Base-by-base conservation (phyloP, 495 filamentous ascomycete genomes). In the Hypoxylon crocopeplum region DNA sequence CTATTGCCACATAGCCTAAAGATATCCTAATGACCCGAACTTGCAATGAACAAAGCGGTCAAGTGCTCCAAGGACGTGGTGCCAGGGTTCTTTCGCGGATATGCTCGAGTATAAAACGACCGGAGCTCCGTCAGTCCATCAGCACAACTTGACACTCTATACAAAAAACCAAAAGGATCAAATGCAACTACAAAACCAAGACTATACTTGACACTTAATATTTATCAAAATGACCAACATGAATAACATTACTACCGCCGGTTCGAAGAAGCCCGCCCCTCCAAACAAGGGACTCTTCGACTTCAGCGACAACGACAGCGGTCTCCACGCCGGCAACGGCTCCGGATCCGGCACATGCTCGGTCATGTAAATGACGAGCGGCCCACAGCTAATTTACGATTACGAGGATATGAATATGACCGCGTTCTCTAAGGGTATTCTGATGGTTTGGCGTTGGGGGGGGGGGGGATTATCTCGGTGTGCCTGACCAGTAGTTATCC, bases 241-340 rank as follows among this genome's bases (percentile, higher is more conserved):
- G 29, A 64, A 55, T 29, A 56, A 47, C 21, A 54, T 7, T 7
- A 25, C 53, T n/a, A n/a, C n/a, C n/a, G n/a, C n/a, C n/a, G n/a
- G n/a, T n/a, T n/a, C n/a, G 0, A 48, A 53, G 38, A 64, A 64
- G 61, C 54, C 61, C 12, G 15, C 48, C 7, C 38, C 16, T 17
- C 54, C 44, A 11, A 59, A 38, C 30, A 64, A 64, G 54, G 61
- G 61, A 1, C 61, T 64, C 3, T 64, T 64, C 37, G 61, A 64
- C 45, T 59, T 66, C 48, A 49, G 55, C 64, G 51, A 58, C 27
- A 36, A 51, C 4, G 48, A 58, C 39, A 41, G 19, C 24, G 50
- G 50, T 20, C 42, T 59, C 21, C 11, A 48, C 44, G 6, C 30
- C 7, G 25, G 42, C 25, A 25, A 38, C n/a, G 27, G 25, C 20